A percentile compares a stretch with the other conserved stretches of the same genome.
Evolutionary conservation across 1,284 basidiomycete species (phyloP).

Genomic region (Leccinum griseonigrum): DNA sequence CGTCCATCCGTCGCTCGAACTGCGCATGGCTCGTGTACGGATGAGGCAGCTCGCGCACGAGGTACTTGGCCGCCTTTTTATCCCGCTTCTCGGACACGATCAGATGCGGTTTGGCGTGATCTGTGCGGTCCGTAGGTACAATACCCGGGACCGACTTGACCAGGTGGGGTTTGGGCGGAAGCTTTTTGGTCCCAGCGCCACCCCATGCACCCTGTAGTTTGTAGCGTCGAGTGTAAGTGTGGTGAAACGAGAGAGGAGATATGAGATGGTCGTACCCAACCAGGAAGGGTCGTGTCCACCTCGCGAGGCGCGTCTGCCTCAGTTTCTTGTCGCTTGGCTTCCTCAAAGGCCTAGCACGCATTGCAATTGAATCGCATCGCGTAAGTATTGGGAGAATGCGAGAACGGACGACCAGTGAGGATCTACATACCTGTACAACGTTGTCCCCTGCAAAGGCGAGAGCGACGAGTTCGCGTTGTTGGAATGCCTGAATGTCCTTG

Average conservation of each 20-base stretch:
- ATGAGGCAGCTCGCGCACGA: slow-evolving; percentile 87
- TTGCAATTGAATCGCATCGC: neutral
- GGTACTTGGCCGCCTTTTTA: slow-evolving; percentile 89
- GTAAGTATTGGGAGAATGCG: neutral
- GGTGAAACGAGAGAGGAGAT: neutral
- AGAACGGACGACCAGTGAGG: neutral
- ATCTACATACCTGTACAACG: slow-evolving; percentile 70
- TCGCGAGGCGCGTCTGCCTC: slow-evolving; percentile 81
- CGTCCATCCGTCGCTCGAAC: slow-evolving; percentile 81
- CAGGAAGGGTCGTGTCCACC: slow-evolving; percentile 89
- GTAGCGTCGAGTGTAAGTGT: neutral
- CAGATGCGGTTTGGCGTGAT: slow-evolving; percentile 81
- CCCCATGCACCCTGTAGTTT: slow-evolving; percentile 82
- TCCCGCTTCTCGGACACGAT: slow-evolving; percentile 95
- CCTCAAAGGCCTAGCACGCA: slow-evolving; percentile 73
- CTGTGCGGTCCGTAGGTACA: slow-evolving; percentile 74
- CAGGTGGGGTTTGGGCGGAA: slow-evolving; percentile 57
- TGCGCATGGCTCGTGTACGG: slow-evolving; percentile 92
- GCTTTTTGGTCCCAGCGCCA: slow-evolving; percentile 68
- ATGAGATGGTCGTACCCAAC: slow-evolving; percentile 71
- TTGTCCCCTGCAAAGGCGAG: slow-evolving; percentile 96
- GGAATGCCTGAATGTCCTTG: slow-evolving; percentile 60
- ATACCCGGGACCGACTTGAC: slow-evolving; percentile 84
- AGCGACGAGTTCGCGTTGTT: slow-evolving; percentile 88
- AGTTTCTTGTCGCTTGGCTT: slow-evolving; percentile 77